Evolutionary conservation across 106 monocot species (phyloP), one percentile per base, ranked within the genome.

Genomic region (Agapanthus africanus): DNA sequence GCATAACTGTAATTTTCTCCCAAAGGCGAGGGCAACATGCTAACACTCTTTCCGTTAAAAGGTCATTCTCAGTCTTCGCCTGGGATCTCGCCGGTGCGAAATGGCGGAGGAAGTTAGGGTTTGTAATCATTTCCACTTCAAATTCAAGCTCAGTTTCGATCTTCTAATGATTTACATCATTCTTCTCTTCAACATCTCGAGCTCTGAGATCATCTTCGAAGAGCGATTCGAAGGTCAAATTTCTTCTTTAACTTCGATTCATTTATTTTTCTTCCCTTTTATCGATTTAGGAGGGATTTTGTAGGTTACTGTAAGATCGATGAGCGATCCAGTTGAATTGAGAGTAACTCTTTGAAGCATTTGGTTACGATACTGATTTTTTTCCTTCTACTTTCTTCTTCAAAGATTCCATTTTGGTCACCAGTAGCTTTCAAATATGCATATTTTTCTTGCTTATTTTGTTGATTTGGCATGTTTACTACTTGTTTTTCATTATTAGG

Each of bases 121-220:
- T 50, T 13, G 18, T 49, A 16, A 14, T 1, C 61, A 68, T 37
- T 61, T 2, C 61, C 4, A 31, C 23, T 66, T 44, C 66, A 66
- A 66, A 31, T 44, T 42, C 10, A 66, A 44, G 66, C 42, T 30
- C 66, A 44, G 1, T 25, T 66, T 30, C 28, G 28, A 66, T 40
- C 42, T 66, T 14, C 16, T 66, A n/a, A 66, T 84, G 9, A 9
- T 84, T 59, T 26, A 34, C 18, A 0, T 80, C 26, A 27, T 34
- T 7, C 67, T 78, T 15, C 59, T 36, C 37, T 54, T 76, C 57
- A 37, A 21, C 23, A 16, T 51, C 37, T 79, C 87, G 0, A 31
- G 73, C 49, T 75, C 81, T 37, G 94, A 94, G 70, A 77, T 91
- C 76, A 59, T 94, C 83, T 94, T 94, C 70, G 94, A 94, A 69